Evolutionary conservation across 1,284 basidiomycete genomes (phyloP).

Genomic region (Mycena sp.): DNA sequence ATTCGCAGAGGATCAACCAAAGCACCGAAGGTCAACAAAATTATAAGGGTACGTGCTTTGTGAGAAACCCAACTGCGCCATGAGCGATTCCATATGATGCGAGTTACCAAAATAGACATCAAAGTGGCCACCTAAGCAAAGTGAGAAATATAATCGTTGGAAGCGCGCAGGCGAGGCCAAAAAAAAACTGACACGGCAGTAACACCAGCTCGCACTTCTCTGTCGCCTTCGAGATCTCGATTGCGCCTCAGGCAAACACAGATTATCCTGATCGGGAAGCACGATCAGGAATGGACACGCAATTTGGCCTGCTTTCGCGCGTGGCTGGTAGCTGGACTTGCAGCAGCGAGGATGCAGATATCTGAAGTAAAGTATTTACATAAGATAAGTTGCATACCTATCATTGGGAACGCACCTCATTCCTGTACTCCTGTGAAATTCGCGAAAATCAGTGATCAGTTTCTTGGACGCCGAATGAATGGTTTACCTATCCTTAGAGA

Average conservation of each 20-base stretch:
- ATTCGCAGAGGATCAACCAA: too few species aligned
- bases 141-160: not conserved
- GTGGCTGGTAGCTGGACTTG: constrained; percentile 38
- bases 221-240: constrained; percentile 26
- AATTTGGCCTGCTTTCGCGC: constrained; percentile 29
- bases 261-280: constrained; percentile 35
- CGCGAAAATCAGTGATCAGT: not conserved
- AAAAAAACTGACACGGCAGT: constrained; percentile 29
- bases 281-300: constrained; percentile 39
- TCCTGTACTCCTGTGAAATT: constrained; percentile 24
- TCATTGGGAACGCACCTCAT: constrained; percentile 14
- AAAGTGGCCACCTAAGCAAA: constrained; percentile 35
- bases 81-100: constrained; percentile 30
- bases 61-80: constrained; percentile 36
- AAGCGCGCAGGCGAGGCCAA: too few species aligned
- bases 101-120: constrained; percentile 37
- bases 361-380: too few species aligned
- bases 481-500: too few species aligned
- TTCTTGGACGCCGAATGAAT: too few species aligned
- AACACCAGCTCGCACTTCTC: constrained; percentile 30
- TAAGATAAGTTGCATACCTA: too few species aligned
- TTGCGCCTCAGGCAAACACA: constrained; percentile 32
- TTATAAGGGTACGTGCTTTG: constrained; percentile 34
- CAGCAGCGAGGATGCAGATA: constrained; percentile 39
- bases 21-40: too few species aligned